Conservation (phyloP, 176 grass and related monocot species). For the Lolium perenne region DNA sequence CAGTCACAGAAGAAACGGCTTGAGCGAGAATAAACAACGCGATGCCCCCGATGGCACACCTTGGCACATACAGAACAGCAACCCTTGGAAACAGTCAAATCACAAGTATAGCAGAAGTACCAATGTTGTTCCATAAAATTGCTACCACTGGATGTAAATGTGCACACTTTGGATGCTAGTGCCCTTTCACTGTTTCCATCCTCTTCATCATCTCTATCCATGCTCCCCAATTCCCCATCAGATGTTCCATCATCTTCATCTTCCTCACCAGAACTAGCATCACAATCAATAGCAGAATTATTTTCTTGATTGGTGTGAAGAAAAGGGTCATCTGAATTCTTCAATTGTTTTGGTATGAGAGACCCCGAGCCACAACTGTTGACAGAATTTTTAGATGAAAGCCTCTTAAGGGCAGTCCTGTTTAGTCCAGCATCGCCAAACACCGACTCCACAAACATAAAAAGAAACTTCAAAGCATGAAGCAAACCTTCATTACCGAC, state of each 20-base stretch:
- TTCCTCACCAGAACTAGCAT: conserved; percentile 89
- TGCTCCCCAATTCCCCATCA: conserved; percentile 92
- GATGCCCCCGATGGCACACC: conserved; percentile 93
- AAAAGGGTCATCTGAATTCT: conserved; percentile 77
- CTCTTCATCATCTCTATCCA: conserved; percentile 95
- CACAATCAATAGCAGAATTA: conserved; percentile 64
- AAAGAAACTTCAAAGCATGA: conserved; percentile 74
- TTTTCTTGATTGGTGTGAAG: conserved; percentile 67
- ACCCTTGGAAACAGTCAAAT: conserved; percentile 94
- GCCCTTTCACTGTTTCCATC: conserved; percentile 81
- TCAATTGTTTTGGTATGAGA: conserved; percentile 66
- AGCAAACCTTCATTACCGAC: conserved; percentile 65
- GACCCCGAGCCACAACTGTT: conserved; percentile 62
- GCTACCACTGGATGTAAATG: conserved; percentile 98
- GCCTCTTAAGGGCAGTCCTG: conserved; percentile 59
- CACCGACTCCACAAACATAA: conserved; percentile 77
- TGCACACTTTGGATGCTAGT: conserved; percentile 90
- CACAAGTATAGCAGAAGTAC: conserved; percentile 99
- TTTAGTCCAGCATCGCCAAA: conserved; percentile 67
- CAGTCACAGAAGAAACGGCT: conserved; percentile 99
- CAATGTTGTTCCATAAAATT: conserved; percentile 99
- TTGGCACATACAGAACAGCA: conserved; percentile 95
- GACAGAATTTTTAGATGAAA: conserved; percentile 65
- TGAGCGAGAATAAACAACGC: conserved; percentile 95
- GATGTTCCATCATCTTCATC: conserved; percentile 98